Evolutionary conservation across 1,284 basidiomycete genomes (phyloP), one percentile per base, ranked within the genome.

Genomic region (Ustilago vetiveriae): DNA sequence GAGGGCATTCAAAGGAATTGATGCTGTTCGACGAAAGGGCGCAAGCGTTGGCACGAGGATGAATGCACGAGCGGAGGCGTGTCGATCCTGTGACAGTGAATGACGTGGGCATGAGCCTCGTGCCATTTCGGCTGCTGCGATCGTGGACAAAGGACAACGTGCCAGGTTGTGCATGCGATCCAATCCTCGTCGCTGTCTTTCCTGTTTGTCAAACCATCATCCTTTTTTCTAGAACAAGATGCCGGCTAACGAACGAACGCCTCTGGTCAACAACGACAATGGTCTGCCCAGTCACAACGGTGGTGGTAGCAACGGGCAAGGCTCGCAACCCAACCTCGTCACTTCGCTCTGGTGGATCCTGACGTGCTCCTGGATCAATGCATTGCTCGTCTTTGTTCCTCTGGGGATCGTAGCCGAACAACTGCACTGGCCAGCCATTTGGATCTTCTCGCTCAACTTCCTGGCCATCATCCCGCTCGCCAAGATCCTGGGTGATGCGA

Each of bases 391-490:
- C 52, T 82, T 82, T 69, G 76, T 82, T 14, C 80, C 80, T n/a
- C 63, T 82, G 10, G 79, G 80, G 6, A 58, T 82, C 35, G 19
- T 74, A 4, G 72, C 80, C n/a, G 72, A 81, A 51, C 45, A 69
- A 35, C 32, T 64, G 21, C 53, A 80, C 40, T 82, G 80, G 80
- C 66, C 69, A 11, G 68, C 80, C 2, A 56, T 79, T 17, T 60
- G 70, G 52, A 66, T 79, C 35, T 82, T 82, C 26, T 22, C 49
- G n/a, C 65, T 82, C 47, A 82, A 81, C 59, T 82, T 82, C 23
- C 45, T 82, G 7, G 80, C 80, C 41, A 82, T 82, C 46, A 69
- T 80, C 32, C 80, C 80, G 10, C 70, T 82, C 10, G 80, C 80
- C 35, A 82, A 82, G 68, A 72, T 82, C 42, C 62, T 82, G 0